phyloP scores from a whole-genome alignment of 441 rosid species.

The Melastoma candidum region DNA sequence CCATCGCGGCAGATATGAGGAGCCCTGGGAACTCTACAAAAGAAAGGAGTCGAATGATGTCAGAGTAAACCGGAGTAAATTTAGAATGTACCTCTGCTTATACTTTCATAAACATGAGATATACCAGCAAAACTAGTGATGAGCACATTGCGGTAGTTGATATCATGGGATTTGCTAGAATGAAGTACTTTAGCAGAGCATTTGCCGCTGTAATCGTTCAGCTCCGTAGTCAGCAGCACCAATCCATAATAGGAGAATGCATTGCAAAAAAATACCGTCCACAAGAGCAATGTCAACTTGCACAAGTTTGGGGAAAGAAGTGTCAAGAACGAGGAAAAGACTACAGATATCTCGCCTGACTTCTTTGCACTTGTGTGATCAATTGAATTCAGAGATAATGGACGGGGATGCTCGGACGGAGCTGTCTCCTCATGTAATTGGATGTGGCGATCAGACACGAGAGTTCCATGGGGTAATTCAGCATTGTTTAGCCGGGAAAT shows the following conservation, averaged over 20 bases:
- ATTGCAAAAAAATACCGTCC: conserved; percentile 80
- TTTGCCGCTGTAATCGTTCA: conserved; percentile 39
- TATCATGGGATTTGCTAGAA: conserved; percentile 26
- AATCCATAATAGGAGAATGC: conserved; percentile 86
- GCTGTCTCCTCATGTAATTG: conserved; percentile 30
- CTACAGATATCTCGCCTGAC: conserved; percentile 28
- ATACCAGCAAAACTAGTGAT: conserved; percentile 81
- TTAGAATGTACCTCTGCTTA: not conserved
- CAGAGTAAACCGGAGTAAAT: not conserved
- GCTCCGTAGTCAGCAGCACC: conserved; percentile 83
- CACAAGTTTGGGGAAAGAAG: conserved; percentile 65
- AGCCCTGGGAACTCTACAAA: conserved; percentile 70
- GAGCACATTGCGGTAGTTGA: conserved; percentile 63
- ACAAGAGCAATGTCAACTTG: conserved; percentile 61
- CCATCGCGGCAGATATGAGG: conserved; percentile 51
- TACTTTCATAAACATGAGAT: conserved; percentile 1
- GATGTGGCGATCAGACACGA: conserved; percentile 41
- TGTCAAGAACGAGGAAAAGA: conserved; percentile 29
- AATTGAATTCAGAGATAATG: conserved; percentile 20
- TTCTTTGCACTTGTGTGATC: conserved; percentile 16
- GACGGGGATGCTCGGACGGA: conserved; percentile 34
- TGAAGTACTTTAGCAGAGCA: conserved; percentile 27
- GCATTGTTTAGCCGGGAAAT: conserved; percentile 40
- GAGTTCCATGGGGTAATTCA: conserved; percentile 51
- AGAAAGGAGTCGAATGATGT: not conserved